Percentiles rank a stretch among this genome's conserved stretches.
Conservation (phyloP, 2,329 filamentous ascomycete species). For the Aspergillus phoenicis region DNA sequence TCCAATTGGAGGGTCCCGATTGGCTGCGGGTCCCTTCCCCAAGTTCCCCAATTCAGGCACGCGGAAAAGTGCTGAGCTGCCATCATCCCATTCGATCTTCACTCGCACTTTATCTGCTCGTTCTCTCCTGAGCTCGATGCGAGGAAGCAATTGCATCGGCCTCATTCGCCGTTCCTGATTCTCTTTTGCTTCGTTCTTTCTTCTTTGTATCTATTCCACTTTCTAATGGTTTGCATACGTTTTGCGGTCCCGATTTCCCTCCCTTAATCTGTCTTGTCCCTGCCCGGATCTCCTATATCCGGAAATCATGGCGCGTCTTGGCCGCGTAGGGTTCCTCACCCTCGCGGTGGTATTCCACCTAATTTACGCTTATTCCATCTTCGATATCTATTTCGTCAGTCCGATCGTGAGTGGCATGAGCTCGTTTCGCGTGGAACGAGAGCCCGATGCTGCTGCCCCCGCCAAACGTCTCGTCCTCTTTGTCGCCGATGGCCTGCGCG, state of each 20-base stretch:
- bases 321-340: conserved; percentile 80
- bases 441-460: conserved; percentile 65
- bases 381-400: conserved; percentile 98
- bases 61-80: conserved; percentile 16
- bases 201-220: conserved; percentile 1
- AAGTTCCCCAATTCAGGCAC: conserved; percentile 24
- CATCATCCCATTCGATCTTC: too few species aligned
- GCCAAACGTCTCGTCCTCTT: conserved; percentile 90
- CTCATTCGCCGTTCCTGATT: neutral
- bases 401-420: conserved; percentile 96
- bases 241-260: neutral
- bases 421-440: conserved; percentile 70
- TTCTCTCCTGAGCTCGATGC: conserved; percentile 5
- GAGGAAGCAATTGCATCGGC: conserved; percentile 4
- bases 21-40: conserved; percentile 20
- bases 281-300: conserved; percentile 12
- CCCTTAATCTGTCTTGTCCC: conserved; percentile 3
- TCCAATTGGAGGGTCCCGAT: conserved; percentile 16
- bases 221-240: conserved; percentile 13
- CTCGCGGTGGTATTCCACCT: conserved; percentile 91
- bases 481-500: conserved; percentile 94
- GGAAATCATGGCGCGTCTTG: conserved; percentile 54
- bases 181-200: neutral
- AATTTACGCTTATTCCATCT: conserved; percentile 92
- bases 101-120: neutral